These are phyloP conservation scores for Dysphania ambrosioides DNA, from an alignment of 148 eudicot genomes.

Conservation along the genomic window DNA sequence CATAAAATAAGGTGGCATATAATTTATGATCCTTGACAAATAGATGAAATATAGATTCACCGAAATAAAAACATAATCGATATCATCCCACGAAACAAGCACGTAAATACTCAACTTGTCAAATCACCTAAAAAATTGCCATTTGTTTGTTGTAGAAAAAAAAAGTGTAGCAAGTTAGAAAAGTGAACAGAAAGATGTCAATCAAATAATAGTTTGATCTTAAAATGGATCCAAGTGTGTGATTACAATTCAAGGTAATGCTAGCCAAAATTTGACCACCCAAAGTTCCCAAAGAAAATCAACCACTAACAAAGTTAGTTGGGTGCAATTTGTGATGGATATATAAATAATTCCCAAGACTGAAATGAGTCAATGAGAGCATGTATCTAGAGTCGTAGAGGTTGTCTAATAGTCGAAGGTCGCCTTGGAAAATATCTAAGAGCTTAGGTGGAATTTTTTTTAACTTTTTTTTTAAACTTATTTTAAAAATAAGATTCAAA, in stretches of 20 bases:
- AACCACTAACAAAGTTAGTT: constrained; percentile 5
- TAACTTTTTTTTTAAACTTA: too few relatives aligned
- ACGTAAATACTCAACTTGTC: too few relatives aligned
- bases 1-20: too few relatives aligned
- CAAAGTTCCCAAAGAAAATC: neutral
- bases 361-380: too few relatives aligned
- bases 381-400: neutral
- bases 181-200: neutral
- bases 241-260: neutral
- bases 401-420: neutral
- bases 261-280: neutral
- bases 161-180: too few relatives aligned
- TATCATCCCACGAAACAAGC: too few relatives aligned
- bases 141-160: neutral
- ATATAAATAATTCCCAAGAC: neutral
- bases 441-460: too few relatives aligned
- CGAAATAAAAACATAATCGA: too few relatives aligned
- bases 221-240: constrained; percentile 8
- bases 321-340: constrained; percentile 23
- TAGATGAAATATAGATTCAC: too few relatives aligned
- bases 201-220: neutral
- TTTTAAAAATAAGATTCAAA: too few relatives aligned
- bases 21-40: too few relatives aligned
- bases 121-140: too few relatives aligned
- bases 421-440: constrained; percentile 7